phyloP scores from a whole-genome alignment of 345 rosid genomes.

The Hibiscus tridactylites region DNA sequence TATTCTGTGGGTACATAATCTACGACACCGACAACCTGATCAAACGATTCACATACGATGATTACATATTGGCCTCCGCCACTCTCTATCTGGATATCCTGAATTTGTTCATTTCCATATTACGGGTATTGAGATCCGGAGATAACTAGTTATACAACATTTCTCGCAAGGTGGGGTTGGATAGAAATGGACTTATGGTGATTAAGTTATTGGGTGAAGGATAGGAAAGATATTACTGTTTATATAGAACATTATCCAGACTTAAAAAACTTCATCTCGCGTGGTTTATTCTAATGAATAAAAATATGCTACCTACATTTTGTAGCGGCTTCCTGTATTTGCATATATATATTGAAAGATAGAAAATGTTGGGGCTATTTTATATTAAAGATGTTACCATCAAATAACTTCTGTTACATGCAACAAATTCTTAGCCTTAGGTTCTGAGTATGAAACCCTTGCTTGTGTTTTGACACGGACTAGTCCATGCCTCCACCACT shows the following conservation, averaged over 20 bases:
- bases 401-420: too few relatives aligned
- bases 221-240: neutral
- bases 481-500: too few relatives aligned
- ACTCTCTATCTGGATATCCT: conserved; percentile 85
- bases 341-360: too few relatives aligned
- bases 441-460: too few relatives aligned
- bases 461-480: too few relatives aligned
- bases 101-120: conserved; percentile 79
- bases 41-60: conserved; percentile 88
- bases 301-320: too few relatives aligned
- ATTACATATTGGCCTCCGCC: conserved; percentile 84
- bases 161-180: neutral
- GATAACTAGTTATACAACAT: conserved; percentile 34
- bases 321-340: too few relatives aligned
- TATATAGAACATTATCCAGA: neutral
- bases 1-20: conserved; percentile 87
- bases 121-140: conserved; percentile 64
- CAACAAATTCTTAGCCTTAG: too few relatives aligned
- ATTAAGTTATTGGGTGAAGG: neutral
- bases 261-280: neutral
- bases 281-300: too few relatives aligned
- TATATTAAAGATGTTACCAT: too few relatives aligned
- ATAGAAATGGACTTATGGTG: neutral
- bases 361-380: too few relatives aligned
- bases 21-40: conserved; percentile 89